phyloP scores from a whole-genome alignment of 768 basidiomycete genomes.

The Lactifluus hygrophoroides region DNA sequence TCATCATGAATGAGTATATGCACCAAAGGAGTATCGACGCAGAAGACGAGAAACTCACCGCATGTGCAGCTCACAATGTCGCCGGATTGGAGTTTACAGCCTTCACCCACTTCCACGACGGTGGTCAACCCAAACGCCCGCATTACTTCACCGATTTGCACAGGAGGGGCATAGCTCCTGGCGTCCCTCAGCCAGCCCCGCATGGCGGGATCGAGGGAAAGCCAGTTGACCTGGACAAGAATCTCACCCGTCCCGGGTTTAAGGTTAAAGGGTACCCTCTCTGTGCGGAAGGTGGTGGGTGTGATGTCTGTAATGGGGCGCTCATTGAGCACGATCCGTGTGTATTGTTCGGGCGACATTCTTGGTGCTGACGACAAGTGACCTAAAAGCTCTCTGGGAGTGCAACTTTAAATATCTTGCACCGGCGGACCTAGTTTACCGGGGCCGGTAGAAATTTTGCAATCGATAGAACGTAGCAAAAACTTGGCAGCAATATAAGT shows the following conservation, averaged over 20 bases:
- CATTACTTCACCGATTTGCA: slow-evolving; percentile 49
- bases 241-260: slow-evolving; percentile 46
- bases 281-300: slow-evolving; percentile 63
- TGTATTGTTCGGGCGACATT: slow-evolving; percentile 32
- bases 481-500: no score
- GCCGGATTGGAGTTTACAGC: slow-evolving; percentile 50
- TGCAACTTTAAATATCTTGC: background rate
- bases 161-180: slow-evolving; percentile 53
- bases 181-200: slow-evolving; percentile 69
- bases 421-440: background rate
- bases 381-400: background rate
- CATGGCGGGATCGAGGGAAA: slow-evolving; percentile 86
- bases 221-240: slow-evolving; percentile 70
- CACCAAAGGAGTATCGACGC: background rate
- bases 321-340: slow-evolving; percentile 65
- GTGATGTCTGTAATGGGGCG: slow-evolving; percentile 63
- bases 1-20: background rate
- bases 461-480: no score
- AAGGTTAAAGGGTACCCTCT: slow-evolving; percentile 45
- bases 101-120: slow-evolving; percentile 49
- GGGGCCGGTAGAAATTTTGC: background rate
- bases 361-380: background rate
- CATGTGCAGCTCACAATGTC: slow-evolving; percentile 56
- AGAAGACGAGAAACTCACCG: slow-evolving; percentile 41
- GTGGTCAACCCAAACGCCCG: slow-evolving; percentile 58